phyloP scores from a whole-genome alignment of 495 filamentous ascomycete genomes.

The Viridothelium virens region DNA sequence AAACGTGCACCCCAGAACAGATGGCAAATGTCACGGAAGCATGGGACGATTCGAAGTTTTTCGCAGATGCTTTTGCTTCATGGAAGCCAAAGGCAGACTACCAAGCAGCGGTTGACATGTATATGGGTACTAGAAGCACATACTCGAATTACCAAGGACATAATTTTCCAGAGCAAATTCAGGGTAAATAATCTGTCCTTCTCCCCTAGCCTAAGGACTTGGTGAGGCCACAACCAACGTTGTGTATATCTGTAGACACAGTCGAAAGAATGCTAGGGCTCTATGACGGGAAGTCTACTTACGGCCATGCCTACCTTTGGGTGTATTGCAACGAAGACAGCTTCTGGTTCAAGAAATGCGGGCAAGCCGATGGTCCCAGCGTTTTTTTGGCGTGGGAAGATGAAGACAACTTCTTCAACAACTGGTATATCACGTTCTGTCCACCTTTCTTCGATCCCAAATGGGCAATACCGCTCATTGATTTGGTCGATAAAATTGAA shows the following conservation, averaged over 20 bases:
- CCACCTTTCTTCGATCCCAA: neutral
- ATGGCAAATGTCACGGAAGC: neutral
- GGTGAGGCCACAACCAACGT: neutral
- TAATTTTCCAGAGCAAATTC: neutral
- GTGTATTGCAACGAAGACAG: conserved; percentile 4
- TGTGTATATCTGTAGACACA: neutral
- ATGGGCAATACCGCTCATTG: neutral
- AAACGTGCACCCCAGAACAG: neutral
- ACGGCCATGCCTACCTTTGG: neutral
- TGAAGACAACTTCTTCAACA: neutral
- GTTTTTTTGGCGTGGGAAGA: neutral
- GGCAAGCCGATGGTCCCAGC: no score
- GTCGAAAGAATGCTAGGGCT: neutral
- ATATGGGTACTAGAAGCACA: neutral
- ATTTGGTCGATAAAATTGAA: neutral
- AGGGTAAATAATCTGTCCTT: neutral
- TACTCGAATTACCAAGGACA: neutral
- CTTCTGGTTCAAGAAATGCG: neutral
- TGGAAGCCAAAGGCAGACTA: neutral
- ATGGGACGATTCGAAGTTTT: neutral
- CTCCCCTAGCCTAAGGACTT: neutral
- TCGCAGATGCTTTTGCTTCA: neutral
- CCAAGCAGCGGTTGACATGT: neutral
- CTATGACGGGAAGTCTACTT: neutral
- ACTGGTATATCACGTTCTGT: conserved; percentile 4